Base-by-base conservation (phyloP, 495 filamentous ascomycete genomes). In the Terfezia boudieri region DNA sequence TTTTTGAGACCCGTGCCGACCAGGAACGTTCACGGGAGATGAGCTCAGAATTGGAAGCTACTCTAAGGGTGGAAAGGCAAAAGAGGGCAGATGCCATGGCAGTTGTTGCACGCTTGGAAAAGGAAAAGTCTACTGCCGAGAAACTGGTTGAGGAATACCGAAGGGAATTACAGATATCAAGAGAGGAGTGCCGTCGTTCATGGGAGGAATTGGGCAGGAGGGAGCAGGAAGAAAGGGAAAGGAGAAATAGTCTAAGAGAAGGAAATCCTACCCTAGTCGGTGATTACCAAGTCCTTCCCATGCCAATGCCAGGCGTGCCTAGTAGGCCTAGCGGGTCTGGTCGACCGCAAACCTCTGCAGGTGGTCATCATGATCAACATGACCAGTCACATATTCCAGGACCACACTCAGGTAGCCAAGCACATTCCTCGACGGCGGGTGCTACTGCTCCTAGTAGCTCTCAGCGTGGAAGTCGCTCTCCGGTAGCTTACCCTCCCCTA, bases 171-270 rank as follows among this genome's bases (percentile, higher is more conserved):
- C 77, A 83, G 55, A 98, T 98, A 52, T 90, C 86, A 38, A 94
- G 94, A 62, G 89, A 95, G 57, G 90, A 98, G 69, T 90, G 92
- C 32, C 78, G 92, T 36, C 76, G 90, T 53, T 90, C 90, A 2
- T 98, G 90, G 90, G 90, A 98, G 63, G 90, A 98, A 63, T 77
- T 98, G 2, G 90, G 90, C 17, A 76, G 90, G 49, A 78, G 88
- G 50, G 92, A 95, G 67, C 86, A 94, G 60, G 86, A 93, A 66
- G 89, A 95, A 66, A 76, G 92, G n/a, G 89, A 96, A 54, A 58
- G 85, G n/a, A 92, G 84, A 8, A 74, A 76, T 54, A 83, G 81
- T 36, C 74, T 98, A 14, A 78, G 86, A 63, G 81, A 84, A 49
- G 92, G 90, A n/a, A 78, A 83, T 55, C 83, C 88, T 14, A 93